Conservation (phyloP, 495 filamentous ascomycete genomes). For the Amorphotheca resinae region DNA sequence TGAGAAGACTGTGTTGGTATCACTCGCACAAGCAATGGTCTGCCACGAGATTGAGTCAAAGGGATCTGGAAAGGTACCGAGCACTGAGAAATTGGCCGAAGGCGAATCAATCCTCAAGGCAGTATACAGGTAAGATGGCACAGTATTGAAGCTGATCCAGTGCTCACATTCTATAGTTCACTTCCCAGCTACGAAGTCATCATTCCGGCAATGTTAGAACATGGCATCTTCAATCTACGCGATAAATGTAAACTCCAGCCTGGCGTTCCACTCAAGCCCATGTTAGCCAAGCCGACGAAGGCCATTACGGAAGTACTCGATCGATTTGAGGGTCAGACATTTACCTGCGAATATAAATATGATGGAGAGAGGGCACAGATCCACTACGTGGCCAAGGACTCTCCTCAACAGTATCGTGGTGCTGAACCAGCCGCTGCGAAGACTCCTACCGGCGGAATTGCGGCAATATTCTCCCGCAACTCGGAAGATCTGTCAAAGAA, state of each 20-base stretch:
- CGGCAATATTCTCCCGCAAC: slow-evolving; percentile 91
- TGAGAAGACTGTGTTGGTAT: slow-evolving; percentile 81
- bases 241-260: slow-evolving; percentile 87
- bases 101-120: slow-evolving; percentile 77
- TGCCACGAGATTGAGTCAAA: slow-evolving; percentile 62
- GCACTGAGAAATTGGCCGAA: slow-evolving; percentile 59
- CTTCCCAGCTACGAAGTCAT: slow-evolving; percentile 93
- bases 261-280: slow-evolving; percentile 91
- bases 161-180: slow-evolving; percentile 42
- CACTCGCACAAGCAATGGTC: slow-evolving; percentile 78
- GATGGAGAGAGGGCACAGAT: slow-evolving; percentile 96
- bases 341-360: slow-evolving; percentile 98
- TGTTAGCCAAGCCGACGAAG: slow-evolving; percentile 98
- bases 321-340: slow-evolving; percentile 87
- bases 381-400: slow-evolving; percentile 83
- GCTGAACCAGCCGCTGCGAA: slow-evolving; percentile 39
- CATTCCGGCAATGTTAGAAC: slow-evolving; percentile 72
- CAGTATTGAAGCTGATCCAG: neutral
- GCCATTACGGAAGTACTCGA: slow-evolving; percentile 98
- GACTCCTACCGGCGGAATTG: slow-evolving; percentile 50
- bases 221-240: slow-evolving; percentile 69
- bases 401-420: slow-evolving; percentile 47
- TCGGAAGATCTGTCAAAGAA: slow-evolving; percentile 95
- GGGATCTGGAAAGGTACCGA: slow-evolving; percentile 50
- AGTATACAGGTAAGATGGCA: slow-evolving; percentile 61